These are phyloP conservation scores for Coffea eugenioides DNA, from an alignment of 257 asterid genomes.

Conservation along the genomic window DNA sequence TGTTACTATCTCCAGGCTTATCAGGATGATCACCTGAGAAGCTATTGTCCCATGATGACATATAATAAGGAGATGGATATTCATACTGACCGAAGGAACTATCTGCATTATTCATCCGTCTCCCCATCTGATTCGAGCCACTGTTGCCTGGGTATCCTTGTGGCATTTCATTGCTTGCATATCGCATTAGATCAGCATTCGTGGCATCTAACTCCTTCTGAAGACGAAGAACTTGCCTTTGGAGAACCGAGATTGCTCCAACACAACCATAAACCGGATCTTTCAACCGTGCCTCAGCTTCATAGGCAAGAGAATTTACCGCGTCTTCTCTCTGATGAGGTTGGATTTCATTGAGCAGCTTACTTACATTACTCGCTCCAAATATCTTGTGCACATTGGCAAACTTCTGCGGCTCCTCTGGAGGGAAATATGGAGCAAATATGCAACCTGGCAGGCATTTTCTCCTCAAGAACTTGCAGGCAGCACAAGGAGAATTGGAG, in stretches of 20 bases:
- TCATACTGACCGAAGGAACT: constrained; percentile 37
- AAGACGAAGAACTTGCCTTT: constrained; percentile 53
- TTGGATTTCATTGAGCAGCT: constrained; percentile 58
- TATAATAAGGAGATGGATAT: constrained; percentile 21
- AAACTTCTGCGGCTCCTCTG: constrained; percentile 76
- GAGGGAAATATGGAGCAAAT: constrained; percentile 68
- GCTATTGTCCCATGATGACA: constrained; percentile 22
- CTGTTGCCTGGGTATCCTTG: neutral
- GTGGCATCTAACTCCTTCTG: constrained; percentile 73
- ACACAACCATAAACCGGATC: constrained; percentile 85
- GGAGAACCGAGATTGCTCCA: constrained; percentile 70
- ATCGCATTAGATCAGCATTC: constrained; percentile 58
- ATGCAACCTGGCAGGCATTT: constrained; percentile 66
- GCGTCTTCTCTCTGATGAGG: constrained; percentile 77
- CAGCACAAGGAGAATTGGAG: constrained; percentile 83
- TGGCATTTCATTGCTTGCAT: constrained; percentile 20
- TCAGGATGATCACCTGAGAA: constrained; percentile 19
- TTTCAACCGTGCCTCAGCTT: constrained; percentile 69
- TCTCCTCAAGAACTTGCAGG: constrained; percentile 75
- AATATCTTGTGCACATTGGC: constrained; percentile 66
- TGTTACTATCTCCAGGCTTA: constrained; percentile 1
- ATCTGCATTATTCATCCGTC: constrained; percentile 22
- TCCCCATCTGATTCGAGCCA: constrained; percentile 10
- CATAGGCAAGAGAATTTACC: constrained; percentile 73
- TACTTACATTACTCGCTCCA: constrained; percentile 79